A percentile compares a stretch with the other conserved stretches of the same genome.
Evolutionary conservation across 495 filamentous ascomycete genomes (phyloP).

Genomic region (Penicillium samsonianum): DNA sequence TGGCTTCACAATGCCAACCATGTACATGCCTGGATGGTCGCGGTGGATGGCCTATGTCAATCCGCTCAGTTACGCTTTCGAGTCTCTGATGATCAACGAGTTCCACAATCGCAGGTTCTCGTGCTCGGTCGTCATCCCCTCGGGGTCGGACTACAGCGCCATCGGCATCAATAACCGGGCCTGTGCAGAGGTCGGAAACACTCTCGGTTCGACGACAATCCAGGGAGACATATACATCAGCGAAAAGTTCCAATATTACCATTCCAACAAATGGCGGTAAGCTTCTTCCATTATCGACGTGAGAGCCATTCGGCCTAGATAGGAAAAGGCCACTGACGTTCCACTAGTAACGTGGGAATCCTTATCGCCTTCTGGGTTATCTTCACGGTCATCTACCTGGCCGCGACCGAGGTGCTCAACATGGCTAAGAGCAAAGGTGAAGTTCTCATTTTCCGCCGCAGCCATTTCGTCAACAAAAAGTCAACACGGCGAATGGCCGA

Average conservation of each 20-base stretch:
- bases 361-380: constrained; percentile 58
- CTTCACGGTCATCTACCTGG: constrained; percentile 46
- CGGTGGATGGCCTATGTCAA: constrained; percentile 54
- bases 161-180: constrained; percentile 31
- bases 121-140: constrained; percentile 52
- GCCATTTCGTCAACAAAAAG: constrained; percentile 19
- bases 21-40: constrained; percentile 55
- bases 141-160: constrained; percentile 34
- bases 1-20: constrained; percentile 50
- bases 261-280: constrained; percentile 60
- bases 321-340: not conserved
- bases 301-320: not conserved
- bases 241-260: constrained; percentile 55
- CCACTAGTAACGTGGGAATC: constrained; percentile 55
- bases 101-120: constrained; percentile 55
- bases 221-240: constrained; percentile 53
- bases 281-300: not conserved
- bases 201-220: constrained; percentile 47
- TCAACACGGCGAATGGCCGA: constrained; percentile 3
- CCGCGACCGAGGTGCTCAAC: constrained; percentile 36
- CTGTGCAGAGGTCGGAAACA: constrained; percentile 58
- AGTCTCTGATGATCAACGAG: constrained; percentile 57
- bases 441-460: constrained; percentile 42
- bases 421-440: constrained; percentile 40
- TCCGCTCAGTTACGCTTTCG: constrained; percentile 52